These are phyloP conservation scores for Arthrobotrys conoides DNA, from an alignment of 2,329 filamentous ascomycete genomes.

Conservation along the genomic window DNA sequence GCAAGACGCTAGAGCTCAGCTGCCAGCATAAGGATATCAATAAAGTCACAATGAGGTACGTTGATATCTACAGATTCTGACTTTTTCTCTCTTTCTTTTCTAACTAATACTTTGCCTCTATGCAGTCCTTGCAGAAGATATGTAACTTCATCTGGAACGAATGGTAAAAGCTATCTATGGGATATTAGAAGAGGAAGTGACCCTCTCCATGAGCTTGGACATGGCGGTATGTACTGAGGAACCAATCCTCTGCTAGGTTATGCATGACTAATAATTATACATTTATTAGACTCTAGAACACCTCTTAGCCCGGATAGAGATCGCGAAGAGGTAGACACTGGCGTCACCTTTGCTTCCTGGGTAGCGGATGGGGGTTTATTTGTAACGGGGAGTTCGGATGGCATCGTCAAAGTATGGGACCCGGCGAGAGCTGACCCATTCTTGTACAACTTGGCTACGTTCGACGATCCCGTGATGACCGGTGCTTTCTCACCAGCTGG, in stretches of 20 bases:
- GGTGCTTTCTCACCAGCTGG: constrained; percentile 62
- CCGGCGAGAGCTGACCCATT: constrained; percentile 61
- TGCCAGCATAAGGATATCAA: constrained; percentile 63
- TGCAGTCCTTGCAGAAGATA: constrained; percentile 62
- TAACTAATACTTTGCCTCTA: constrained; percentile 15
- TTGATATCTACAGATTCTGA: background rate
- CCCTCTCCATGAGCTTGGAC: constrained; percentile 58
- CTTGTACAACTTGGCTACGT: constrained; percentile 61
- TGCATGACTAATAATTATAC: constrained; percentile 27
- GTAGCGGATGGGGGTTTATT: constrained; percentile 42
- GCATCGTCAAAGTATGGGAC: constrained; percentile 64
- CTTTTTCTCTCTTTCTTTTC: background rate
- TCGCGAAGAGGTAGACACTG: constrained; percentile 62
- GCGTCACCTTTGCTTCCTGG: constrained; percentile 63
- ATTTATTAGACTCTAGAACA: constrained; percentile 44
- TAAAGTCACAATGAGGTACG: constrained; percentile 63
- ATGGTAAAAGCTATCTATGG: constrained; percentile 62
- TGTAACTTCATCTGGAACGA: constrained; percentile 62
- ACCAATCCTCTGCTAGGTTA: background rate
- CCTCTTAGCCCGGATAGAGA: constrained; percentile 51
- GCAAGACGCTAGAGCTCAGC: constrained; percentile 47
- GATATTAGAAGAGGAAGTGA: constrained; percentile 55
- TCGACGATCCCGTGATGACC: constrained; percentile 63
- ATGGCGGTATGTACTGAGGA: constrained; percentile 57
- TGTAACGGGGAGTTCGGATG: constrained; percentile 63